Base-by-base conservation (phyloP, 192 early-diverging fungal species). In the Coemansia sp. region DNA sequence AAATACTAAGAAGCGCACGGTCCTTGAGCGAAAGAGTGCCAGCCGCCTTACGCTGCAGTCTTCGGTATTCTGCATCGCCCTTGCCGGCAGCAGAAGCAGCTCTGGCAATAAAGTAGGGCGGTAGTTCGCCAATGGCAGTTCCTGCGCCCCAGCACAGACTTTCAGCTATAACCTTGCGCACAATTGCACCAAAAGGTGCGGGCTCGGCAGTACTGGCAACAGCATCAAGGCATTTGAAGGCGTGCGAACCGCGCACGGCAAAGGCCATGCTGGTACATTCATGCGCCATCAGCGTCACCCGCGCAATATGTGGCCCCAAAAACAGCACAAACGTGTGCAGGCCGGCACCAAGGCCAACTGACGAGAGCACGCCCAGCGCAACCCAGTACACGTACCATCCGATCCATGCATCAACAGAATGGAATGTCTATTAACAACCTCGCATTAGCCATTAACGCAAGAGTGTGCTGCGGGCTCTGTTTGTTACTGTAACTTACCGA, bases 251-350 rank as follows among this genome's bases (percentile, higher is more conserved):
- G 36, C 81, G 64, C 13, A 84, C 85, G n/a, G 83, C 70, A 74
- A 93, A 93, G 54, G 87, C 65, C 15, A 89, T 67, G 50, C 80
- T 79, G 0, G 83, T 80, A 53, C 94, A 94, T 41, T 84, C 71
- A 74, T 93, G 92, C 3, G 94, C 94, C 0, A 88, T 86, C 30
- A 93, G 72, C 6, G 94, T 96, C n/a, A 92, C 90, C 39, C 91
- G 84, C 0, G 87, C 93, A 54, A 97, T 91, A 55, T 91, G 87
- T 6, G 94, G 94, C 4, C 92, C 93, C 28, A 97, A 76, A 57
- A 97, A 97, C 12, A 97, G 73, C 26, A 96, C 83, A 74, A 97
- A 97, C 6, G 94, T 96, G 71, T 96, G 94, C 51, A 97, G 78
- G 6, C 94, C 94, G 1, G 93, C 91, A 3, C 94, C 94, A 37